Base-by-base conservation (phyloP, 1,284 basidiomycete species). In the Coniferiporia weirii region DNA sequence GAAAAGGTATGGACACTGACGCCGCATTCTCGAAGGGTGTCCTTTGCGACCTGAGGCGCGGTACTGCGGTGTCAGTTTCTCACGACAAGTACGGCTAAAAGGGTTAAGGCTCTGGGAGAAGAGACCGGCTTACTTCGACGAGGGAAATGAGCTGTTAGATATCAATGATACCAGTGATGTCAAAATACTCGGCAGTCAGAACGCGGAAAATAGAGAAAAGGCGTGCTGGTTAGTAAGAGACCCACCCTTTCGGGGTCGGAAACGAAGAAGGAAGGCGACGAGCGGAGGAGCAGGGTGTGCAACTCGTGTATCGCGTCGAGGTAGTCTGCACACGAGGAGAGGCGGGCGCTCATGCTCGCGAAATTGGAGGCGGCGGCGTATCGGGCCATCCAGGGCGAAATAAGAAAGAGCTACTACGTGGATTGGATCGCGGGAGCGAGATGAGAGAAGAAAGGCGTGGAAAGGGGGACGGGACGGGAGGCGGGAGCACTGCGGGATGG, bases 1-100 rank as follows among this genome's bases (percentile, higher is more conserved):
- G 60, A 51, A 27, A 61, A 61, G n/a, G 56, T 54, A 46, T 59
- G 60, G 20, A 61, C 44, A 52, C 51, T 51, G 45, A 61, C 36
- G 38, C 60, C 60, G 32, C 50, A 45, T 19, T 34, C 43, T 35
- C 50, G 45, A 5, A 61, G 56, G 15, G 60, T 61, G 36, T 34
- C 49, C 48, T 61, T 61, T 20, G 60, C 60, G 56, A 61, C 60
- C 60, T 61, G 35, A 35, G 44, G 38, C 19, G 52, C 2, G 12
- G 47, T 40, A 35, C 35, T 27, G 27, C 35, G 53, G 38, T 44
- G 46, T 27, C 48, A 9, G 17, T n/a, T 54, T 59, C 60, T 54
- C 56, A 61, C 56, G 54, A 36, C 51, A 20, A 32, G 27, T 20
- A 20, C 19, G 46, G n/a, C 51, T 27, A 3, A 17, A 40, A 57